These are phyloP conservation scores for Linnemannia schmuckeri DNA, from an alignment of 192 early-diverging fungal species.

Conservation along the genomic window DNA sequence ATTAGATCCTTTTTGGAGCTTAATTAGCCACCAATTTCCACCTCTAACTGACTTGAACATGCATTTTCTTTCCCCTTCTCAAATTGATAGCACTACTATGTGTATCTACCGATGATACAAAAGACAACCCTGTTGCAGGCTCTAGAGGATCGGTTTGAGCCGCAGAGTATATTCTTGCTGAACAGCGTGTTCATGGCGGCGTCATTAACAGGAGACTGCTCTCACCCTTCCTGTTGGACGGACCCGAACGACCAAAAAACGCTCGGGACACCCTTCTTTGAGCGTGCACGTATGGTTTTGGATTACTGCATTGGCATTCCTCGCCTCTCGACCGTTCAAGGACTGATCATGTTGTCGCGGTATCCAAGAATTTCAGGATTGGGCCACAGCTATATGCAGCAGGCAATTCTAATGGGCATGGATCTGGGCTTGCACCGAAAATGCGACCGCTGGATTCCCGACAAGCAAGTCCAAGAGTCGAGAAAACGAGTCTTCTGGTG, in stretches of 20 bases:
- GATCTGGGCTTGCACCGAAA: conserved; percentile 50
- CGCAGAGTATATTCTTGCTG: conserved; percentile 51
- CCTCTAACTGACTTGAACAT: not conserved
- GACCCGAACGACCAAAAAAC: conserved; percentile 40
- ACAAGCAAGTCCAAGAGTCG: conserved; percentile 47
- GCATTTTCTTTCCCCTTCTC: not conserved
- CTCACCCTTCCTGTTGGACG: conserved; percentile 35
- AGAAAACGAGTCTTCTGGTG: conserved; percentile 52
- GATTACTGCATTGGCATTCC: conserved; percentile 54
- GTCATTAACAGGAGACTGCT: conserved; percentile 42
- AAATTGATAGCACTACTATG: conserved; percentile 30
- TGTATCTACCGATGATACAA: conserved; percentile 49
- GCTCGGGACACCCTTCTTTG: conserved; percentile 47
- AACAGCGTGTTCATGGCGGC: conserved; percentile 53
- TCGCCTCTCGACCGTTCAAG: conserved; percentile 46
- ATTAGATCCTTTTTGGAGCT: not conserved
- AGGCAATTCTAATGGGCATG: conserved; percentile 39
- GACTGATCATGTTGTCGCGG: conserved; percentile 48
- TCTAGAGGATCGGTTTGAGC: conserved; percentile 49
- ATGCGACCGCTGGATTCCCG: conserved; percentile 52
- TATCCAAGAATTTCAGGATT: conserved; percentile 51
- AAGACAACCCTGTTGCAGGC: conserved; percentile 45
- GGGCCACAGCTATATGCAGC: conserved; percentile 44
- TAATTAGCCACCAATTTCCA: not conserved
- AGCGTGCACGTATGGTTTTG: conserved; percentile 48